phyloP scores from a whole-genome alignment of 192 early-diverging fungal genomes.

The Neocallimastix lanati region DNA sequence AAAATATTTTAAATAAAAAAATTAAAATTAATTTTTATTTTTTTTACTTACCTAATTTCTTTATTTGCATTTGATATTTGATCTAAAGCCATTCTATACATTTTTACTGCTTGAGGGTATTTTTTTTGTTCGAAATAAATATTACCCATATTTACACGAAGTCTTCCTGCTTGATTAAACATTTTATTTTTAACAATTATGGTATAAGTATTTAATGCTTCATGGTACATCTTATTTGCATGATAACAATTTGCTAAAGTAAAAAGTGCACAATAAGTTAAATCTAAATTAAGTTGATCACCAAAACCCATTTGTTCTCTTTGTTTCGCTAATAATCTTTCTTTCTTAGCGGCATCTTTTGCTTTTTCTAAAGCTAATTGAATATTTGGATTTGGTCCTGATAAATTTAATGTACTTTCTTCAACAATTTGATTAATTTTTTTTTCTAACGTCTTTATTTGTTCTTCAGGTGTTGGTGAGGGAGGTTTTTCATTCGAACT shows the following conservation, averaged over 20 bases:
- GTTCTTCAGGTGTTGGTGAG: conserved; percentile 20
- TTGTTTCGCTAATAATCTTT: conserved; percentile 26
- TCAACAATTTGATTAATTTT: conserved; percentile 25
- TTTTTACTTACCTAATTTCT: conserved; percentile 27
- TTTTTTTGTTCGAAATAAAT: conserved; percentile 39
- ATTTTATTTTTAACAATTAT: conserved; percentile 45
- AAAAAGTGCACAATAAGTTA: conserved; percentile 41
- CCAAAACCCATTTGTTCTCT: conserved; percentile 25
- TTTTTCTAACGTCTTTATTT: conserved; percentile 27
- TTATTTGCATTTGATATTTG: conserved; percentile 32
- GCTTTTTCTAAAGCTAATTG: conserved; percentile 31
- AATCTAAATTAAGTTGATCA: conserved; percentile 34
- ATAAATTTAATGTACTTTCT: conserved; percentile 16
- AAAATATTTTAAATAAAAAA: no score
- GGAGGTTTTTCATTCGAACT: conserved; percentile 9
- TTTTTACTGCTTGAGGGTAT: conserved; percentile 38
- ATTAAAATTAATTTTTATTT: no score
- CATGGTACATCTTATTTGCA: conserved; percentile 34
- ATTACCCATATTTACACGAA: conserved; percentile 46
- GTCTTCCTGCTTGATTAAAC: conserved; percentile 33
- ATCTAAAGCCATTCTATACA: conserved; percentile 46
- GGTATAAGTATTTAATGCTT: conserved; percentile 32
- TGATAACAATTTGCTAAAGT: conserved; percentile 39
- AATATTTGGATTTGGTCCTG: conserved; percentile 18
- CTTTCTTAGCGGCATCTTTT: conserved; percentile 36